A percentile compares a stretch with the other conserved stretches of the same genome.
Conservation (phyloP, 83 land plant species). For the Thuja plicata region DNA sequence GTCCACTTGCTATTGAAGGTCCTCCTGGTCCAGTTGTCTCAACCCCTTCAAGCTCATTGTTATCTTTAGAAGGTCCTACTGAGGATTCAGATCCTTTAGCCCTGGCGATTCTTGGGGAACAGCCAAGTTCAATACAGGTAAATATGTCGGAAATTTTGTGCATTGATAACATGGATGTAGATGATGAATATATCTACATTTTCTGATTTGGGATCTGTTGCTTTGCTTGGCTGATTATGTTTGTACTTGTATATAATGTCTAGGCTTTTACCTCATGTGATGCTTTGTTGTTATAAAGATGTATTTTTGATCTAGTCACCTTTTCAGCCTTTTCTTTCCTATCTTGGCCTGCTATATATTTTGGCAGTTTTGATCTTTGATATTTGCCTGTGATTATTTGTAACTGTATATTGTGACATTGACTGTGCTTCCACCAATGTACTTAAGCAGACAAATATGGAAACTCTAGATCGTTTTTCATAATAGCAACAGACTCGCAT, state of each 20-base stretch:
- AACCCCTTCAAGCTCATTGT: conserved; percentile 27
- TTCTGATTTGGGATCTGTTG: background rate
- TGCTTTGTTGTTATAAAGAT: background rate
- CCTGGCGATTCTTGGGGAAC: conserved; percentile 68
- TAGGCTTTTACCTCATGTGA: background rate
- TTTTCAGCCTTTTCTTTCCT: background rate
- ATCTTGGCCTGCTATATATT: background rate
- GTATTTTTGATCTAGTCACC: background rate
- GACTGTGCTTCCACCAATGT: background rate
- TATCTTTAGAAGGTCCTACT: conserved; percentile 38
- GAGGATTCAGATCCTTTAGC: conserved; percentile 62
- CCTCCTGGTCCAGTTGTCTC: conserved; percentile 57
- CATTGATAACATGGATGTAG: background rate
- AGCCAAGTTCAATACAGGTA: conserved; percentile 80
- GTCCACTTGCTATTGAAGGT: conserved; percentile 90
- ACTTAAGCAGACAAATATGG: too few relatives aligned
- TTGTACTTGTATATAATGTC: background rate
- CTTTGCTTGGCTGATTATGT: background rate
- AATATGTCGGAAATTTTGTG: background rate
- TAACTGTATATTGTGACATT: background rate
- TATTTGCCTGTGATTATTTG: background rate
- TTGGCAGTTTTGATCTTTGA: background rate
- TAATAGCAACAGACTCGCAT: background rate
- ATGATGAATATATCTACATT: background rate
- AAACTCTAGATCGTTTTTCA: background rate